Evolutionary conservation across 805 yeast species (phyloP).

Genomic region (Brettanomyces naardenensis): DNA sequence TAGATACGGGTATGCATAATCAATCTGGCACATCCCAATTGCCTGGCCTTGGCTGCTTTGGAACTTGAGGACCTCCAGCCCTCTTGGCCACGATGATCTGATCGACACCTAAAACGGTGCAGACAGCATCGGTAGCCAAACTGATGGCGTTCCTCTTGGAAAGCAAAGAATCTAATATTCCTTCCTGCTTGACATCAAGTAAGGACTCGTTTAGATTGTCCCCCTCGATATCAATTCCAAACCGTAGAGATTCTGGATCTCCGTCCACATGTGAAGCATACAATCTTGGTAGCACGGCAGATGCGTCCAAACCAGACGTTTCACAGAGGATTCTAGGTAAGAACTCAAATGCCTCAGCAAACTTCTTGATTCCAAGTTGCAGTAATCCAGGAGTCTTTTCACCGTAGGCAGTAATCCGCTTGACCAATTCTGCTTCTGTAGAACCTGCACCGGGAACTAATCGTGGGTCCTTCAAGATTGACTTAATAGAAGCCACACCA

Average conservation of each 20-base stretch:
- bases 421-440: slow-evolving; percentile 79
- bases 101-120: slow-evolving; percentile 84
- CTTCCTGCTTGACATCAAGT: slow-evolving; percentile 58
- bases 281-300: slow-evolving; percentile 80
- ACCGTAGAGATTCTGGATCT: slow-evolving; percentile 25
- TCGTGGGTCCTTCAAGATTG: slow-evolving; percentile 72
- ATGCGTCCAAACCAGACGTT: slow-evolving; percentile 86
- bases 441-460: slow-evolving; percentile 97
- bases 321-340: slow-evolving; percentile 90
- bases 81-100: slow-evolving; percentile 98
- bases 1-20: background rate
- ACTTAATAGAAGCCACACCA: slow-evolving; percentile 88
- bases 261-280: slow-evolving; percentile 78
- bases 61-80: slow-evolving; percentile 96
- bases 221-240: slow-evolving; percentile 76
- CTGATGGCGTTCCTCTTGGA: slow-evolving; percentile 82
- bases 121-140: slow-evolving; percentile 93
- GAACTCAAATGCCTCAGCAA: slow-evolving; percentile 91
- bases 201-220: slow-evolving; percentile 54
- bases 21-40: slow-evolving; percentile 94
- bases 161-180: slow-evolving; percentile 71
- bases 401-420: slow-evolving; percentile 73
- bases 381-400: slow-evolving; percentile 89
- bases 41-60: slow-evolving; percentile 79
- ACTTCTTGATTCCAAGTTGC: slow-evolving; percentile 90